A percentile compares a stretch with the other conserved stretches of the same genome.
These are phyloP conservation scores for Ascosphaera apis DNA, from an alignment of 2,329 filamentous ascomycete species.

Conservation along the genomic window DNA sequence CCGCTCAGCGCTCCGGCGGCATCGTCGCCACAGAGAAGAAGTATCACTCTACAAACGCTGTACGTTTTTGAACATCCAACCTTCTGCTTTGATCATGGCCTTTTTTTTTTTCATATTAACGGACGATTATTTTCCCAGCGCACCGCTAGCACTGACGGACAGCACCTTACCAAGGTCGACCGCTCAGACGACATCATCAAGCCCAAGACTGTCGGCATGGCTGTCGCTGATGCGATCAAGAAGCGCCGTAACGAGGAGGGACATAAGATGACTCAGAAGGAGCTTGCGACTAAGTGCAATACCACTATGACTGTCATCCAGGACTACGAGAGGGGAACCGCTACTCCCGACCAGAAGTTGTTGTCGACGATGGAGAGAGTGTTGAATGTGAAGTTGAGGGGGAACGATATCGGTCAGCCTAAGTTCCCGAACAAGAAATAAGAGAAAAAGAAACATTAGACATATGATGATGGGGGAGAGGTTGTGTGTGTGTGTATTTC, in stretches of 20 bases:
- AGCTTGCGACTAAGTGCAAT: slow-evolving; percentile 69
- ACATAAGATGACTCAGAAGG: slow-evolving; percentile 92
- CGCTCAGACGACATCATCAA: slow-evolving; percentile 94
- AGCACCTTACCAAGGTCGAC: slow-evolving; percentile 94
- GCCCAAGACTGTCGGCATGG: slow-evolving; percentile 67
- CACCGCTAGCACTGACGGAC: slow-evolving; percentile 54
- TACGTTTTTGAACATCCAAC: slow-evolving; percentile 32
- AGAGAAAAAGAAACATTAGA: slow-evolving; percentile 8
- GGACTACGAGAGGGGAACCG: slow-evolving; percentile 64
- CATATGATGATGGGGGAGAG: too few species aligned
- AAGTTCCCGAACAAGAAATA: slow-evolving; percentile 57
- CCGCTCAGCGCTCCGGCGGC: slow-evolving; percentile 58
- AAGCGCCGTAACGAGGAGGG: slow-evolving; percentile 56
- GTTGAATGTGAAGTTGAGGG: slow-evolving; percentile 71
- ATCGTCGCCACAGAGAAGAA: slow-evolving; percentile 87
- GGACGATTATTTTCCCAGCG: slow-evolving; percentile 18
- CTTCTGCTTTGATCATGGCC: neutral
- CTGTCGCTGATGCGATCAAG: slow-evolving; percentile 64
- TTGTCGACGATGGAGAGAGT: slow-evolving; percentile 56
- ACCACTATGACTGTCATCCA: slow-evolving; percentile 58
- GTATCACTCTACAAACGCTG: slow-evolving; percentile 50
- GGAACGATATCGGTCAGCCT: slow-evolving; percentile 62
- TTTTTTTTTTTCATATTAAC: slow-evolving; percentile 1
- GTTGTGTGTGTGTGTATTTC: too few species aligned
- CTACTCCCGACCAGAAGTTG: slow-evolving; percentile 62